phyloP scores from a whole-genome alignment of 805 yeast genomes.

The Citeromyces matritensis region DNA sequence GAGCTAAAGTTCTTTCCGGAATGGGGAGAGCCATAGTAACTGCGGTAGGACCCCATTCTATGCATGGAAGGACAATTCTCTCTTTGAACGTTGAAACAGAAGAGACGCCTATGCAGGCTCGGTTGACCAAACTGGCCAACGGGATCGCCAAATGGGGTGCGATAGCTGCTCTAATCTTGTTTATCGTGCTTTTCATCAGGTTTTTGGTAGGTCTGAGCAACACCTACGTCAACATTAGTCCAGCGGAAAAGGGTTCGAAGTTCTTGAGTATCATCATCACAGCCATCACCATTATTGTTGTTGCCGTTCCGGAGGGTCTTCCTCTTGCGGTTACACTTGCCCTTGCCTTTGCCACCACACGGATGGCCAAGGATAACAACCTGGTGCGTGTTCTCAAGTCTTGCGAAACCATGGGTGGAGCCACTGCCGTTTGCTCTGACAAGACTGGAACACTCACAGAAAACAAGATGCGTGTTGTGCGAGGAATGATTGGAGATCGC shows the following conservation, averaged over 20 bases:
- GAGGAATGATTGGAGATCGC: constrained; percentile 49
- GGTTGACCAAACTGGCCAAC: constrained; percentile 73
- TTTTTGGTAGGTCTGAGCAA: constrained; percentile 50
- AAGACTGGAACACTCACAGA: constrained; percentile 96
- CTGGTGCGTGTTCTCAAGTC: constrained; percentile 86
- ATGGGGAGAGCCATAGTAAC: constrained; percentile 77
- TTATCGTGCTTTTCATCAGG: constrained; percentile 63
- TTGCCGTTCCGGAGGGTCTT: constrained; percentile 98
- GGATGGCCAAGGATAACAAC: constrained; percentile 95
- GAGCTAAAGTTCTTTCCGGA: constrained; percentile 79
- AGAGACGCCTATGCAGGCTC: constrained; percentile 76
- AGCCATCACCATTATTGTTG: constrained; percentile 86
- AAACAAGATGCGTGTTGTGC: constrained; percentile 82
- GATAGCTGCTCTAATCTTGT: constrained; percentile 69
- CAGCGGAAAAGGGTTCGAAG: constrained; percentile 70
- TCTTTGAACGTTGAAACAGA: constrained; percentile 65
- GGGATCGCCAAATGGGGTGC: constrained; percentile 94
- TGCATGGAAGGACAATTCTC: constrained; percentile 85
- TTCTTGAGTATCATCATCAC: constrained; percentile 81
- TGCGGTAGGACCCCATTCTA: constrained; percentile 80
- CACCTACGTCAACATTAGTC: constrained; percentile 25
- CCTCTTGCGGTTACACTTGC: constrained; percentile 97
- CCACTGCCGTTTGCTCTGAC: constrained; percentile 93
- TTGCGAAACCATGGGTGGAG: constrained; percentile 99
- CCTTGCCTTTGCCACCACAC: constrained; percentile 92